These are phyloP conservation scores for Coniochaeta ligniaria DNA, from an alignment of 2,329 filamentous ascomycete genomes.

Conservation along the genomic window DNA sequence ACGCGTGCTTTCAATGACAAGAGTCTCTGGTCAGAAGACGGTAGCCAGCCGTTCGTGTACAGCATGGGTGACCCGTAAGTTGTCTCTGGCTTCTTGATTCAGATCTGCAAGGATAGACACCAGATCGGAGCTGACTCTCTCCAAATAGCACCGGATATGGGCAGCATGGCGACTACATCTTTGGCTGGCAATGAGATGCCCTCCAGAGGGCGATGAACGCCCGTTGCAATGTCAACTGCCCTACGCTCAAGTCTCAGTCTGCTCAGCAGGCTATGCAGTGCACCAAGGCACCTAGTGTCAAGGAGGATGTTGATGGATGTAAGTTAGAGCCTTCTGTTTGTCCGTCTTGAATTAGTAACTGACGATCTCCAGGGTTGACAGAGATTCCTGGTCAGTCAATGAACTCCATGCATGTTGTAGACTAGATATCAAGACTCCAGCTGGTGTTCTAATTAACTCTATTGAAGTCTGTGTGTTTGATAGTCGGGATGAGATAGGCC, in stretches of 20 bases:
- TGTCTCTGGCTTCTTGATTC: background rate
- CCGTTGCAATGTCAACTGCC: constrained; percentile 12
- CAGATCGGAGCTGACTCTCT: background rate
- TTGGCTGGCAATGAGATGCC: constrained; percentile 11
- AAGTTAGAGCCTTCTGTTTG: background rate
- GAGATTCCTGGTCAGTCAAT: background rate
- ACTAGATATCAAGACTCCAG: background rate
- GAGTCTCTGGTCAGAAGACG: background rate
- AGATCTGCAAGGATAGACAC: constrained; percentile 1
- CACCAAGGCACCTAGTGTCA: constrained; percentile 7
- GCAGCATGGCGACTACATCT: constrained; percentile 10
- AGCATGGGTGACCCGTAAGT: background rate
- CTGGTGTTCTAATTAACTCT: too few relatives aligned
- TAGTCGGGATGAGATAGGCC: too few relatives aligned
- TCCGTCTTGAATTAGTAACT: background rate
- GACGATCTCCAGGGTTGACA: background rate
- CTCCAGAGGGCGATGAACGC: constrained; percentile 9
- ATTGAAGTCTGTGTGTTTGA: too few relatives aligned
- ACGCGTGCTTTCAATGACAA: constrained; percentile 10
- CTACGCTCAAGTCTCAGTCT: constrained; percentile 15
- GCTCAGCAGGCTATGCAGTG: constrained; percentile 12
- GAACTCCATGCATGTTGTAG: background rate
- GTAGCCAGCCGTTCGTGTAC: background rate
- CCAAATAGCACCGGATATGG: constrained; percentile 12
- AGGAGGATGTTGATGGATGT: constrained; percentile 10